Percentiles rank a stretch among this genome's conserved stretches.
These are phyloP conservation scores for Fusarium hostae DNA, from an alignment of 2,329 filamentous ascomycete species.

Conservation along the genomic window DNA sequence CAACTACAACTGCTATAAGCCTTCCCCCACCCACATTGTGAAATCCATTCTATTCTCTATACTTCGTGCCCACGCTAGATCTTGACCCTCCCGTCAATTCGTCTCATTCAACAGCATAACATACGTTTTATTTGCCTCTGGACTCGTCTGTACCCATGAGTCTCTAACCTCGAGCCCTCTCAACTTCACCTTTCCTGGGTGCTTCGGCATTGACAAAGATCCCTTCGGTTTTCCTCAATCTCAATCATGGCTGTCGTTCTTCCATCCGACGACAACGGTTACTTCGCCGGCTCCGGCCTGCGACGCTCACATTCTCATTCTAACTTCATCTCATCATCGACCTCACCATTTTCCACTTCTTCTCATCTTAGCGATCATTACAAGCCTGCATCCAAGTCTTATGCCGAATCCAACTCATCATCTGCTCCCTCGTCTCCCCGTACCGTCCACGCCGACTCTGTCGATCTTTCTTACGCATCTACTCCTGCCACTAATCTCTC, in stretches of 20 bases:
- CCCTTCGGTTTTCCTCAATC: constrained; percentile 33
- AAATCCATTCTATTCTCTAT: constrained; percentile 40
- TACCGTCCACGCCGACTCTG: constrained; percentile 63
- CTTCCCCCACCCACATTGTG: constrained; percentile 43
- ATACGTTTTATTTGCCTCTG: neutral
- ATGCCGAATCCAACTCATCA: constrained; percentile 61
- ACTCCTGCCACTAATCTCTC: constrained; percentile 73
- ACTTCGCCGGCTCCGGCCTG: constrained; percentile 65
- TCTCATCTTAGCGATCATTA: constrained; percentile 62
- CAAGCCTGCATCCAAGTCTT: constrained; percentile 54
- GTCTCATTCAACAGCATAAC: constrained; percentile 9
- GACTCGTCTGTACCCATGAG: constrained; percentile 38
- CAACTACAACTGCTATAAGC: constrained; percentile 44
- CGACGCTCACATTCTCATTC: constrained; percentile 71
- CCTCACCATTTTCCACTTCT: constrained; percentile 56
- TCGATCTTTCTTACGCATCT: constrained; percentile 67
- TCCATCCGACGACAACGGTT: constrained; percentile 66
- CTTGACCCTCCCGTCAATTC: constrained; percentile 28
- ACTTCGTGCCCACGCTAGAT: constrained; percentile 40
- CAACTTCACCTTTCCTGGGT: constrained; percentile 31
- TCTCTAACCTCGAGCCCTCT: constrained; percentile 27
- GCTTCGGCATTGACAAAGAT: constrained; percentile 40
- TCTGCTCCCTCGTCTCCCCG: constrained; percentile 68
- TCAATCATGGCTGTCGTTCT: constrained; percentile 66
- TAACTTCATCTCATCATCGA: constrained; percentile 61